A percentile compares a stretch with the other conserved stretches of the same genome.
These are phyloP conservation scores for Sphaerobolus stellatus DNA, from an alignment of 1,284 basidiomycete genomes.

Conservation along the genomic window DNA sequence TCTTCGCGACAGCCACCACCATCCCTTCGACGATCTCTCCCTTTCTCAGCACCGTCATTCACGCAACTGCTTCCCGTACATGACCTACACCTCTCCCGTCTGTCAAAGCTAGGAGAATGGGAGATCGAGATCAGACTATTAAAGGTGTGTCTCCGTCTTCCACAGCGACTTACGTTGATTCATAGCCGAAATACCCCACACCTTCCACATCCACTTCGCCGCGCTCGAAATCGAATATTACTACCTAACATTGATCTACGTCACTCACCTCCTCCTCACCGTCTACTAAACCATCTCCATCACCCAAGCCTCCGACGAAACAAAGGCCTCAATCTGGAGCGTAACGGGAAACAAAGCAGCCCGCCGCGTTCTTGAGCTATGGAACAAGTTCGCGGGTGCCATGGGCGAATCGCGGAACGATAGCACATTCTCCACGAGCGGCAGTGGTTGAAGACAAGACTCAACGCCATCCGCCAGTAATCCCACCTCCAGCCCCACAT, in stretches of 20 bases:
- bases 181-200: neutral
- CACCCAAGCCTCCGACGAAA: neutral
- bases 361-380: neutral
- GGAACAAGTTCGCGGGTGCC: conserved; percentile 4
- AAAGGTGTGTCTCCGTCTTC: neutral
- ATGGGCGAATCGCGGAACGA: too few relatives aligned
- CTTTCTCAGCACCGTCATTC: conserved; percentile 9
- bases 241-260: conserved; percentile 1
- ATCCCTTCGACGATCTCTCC: conserved; percentile 3
- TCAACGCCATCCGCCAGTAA: too few relatives aligned
- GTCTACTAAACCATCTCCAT: conserved; percentile 5
- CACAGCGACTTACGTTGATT: neutral
- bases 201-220: neutral
- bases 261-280: conserved; percentile 2
- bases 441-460: too few relatives aligned
- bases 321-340: conserved; percentile 8
- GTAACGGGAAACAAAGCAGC: conserved; percentile 5
- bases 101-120: conserved; percentile 10
- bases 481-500: too few relatives aligned
- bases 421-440: too few relatives aligned
- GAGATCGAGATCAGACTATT: conserved; percentile 11
- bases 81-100: neutral
- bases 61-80: conserved; percentile 7
- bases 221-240: conserved; percentile 11
- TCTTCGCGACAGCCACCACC: neutral